These are phyloP conservation scores for Ruellia speciosa DNA, from an alignment of 305 asterid species.

Conservation along the genomic window DNA sequence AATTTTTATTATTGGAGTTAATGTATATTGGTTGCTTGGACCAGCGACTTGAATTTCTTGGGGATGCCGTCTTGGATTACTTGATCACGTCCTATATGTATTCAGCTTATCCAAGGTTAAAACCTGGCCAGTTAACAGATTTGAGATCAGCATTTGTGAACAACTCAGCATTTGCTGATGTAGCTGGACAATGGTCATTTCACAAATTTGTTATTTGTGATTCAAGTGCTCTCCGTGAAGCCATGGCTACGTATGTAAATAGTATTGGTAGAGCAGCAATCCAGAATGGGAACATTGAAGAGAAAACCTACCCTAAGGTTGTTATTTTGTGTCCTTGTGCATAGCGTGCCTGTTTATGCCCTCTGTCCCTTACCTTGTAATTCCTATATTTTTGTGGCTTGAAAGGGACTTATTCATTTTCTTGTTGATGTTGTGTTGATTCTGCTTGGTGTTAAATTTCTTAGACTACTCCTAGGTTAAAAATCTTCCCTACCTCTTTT, in stretches of 20 bases:
- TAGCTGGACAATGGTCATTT: conserved; percentile 62
- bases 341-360: background rate
- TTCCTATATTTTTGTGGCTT: background rate
- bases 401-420: no score
- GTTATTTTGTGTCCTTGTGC: conserved; percentile 17
- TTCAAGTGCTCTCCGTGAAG: conserved; percentile 50
- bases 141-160: conserved; percentile 74
- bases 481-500: no score
- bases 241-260: conserved; percentile 51
- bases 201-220: conserved; percentile 59
- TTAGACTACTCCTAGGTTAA: no score
- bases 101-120: conserved; percentile 68
- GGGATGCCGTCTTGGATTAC: conserved; percentile 98
- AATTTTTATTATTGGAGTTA: conserved; percentile 14
- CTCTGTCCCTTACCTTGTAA: background rate
- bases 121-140: conserved; percentile 94
- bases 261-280: conserved; percentile 35
- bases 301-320: conserved; percentile 85
- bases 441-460: no score
- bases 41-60: conserved; percentile 96
- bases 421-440: no score
- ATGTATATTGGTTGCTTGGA: conserved; percentile 26
- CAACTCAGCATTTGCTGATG: conserved; percentile 75
- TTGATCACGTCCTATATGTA: conserved; percentile 84
- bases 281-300: conserved; percentile 32